These are phyloP conservation scores for Blechomonas ayalai DNA, from an alignment of 208 protist species.

Conservation along the genomic window DNA sequence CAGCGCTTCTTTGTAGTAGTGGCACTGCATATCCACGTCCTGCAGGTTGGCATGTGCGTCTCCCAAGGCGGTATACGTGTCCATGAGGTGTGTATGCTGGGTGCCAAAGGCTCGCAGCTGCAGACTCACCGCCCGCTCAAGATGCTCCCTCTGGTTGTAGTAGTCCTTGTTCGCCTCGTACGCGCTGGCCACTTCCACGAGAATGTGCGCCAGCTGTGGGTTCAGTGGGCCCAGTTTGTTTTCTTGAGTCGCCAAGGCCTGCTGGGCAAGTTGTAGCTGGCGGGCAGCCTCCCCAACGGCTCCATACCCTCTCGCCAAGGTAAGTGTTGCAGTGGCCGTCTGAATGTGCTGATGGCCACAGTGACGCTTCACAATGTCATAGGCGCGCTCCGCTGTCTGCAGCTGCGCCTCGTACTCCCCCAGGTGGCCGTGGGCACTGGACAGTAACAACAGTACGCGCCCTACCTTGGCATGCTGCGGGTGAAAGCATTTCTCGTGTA, in stretches of 20 bases:
- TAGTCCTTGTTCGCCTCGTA: constrained; percentile 60
- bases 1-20: constrained; percentile 67
- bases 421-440: constrained; percentile 60
- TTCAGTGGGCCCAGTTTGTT: constrained; percentile 55
- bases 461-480: constrained; percentile 69
- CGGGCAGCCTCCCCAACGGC: constrained; percentile 36
- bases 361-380: constrained; percentile 70
- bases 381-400: constrained; percentile 40
- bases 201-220: constrained; percentile 68
- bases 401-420: constrained; percentile 55
- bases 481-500: constrained; percentile 68
- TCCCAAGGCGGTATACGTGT: constrained; percentile 62
- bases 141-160: constrained; percentile 51
- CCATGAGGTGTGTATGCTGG: constrained; percentile 64
- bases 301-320: constrained; percentile 57
- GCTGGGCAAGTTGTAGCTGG: constrained; percentile 53
- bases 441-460: constrained; percentile 66
- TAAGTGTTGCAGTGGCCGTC: constrained; percentile 67
- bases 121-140: constrained; percentile 68
- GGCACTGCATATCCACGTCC: constrained; percentile 35
- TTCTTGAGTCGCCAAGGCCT: constrained; percentile 70
- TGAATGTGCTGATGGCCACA: constrained; percentile 73
- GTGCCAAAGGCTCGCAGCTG: constrained; percentile 78
- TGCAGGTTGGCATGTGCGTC: constrained; percentile 58
- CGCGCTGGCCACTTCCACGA: constrained; percentile 62